Evolutionary conservation across 768 basidiomycete species (phyloP), one percentile per base, ranked within the genome.

Genomic region (Zangia roseola): DNA sequence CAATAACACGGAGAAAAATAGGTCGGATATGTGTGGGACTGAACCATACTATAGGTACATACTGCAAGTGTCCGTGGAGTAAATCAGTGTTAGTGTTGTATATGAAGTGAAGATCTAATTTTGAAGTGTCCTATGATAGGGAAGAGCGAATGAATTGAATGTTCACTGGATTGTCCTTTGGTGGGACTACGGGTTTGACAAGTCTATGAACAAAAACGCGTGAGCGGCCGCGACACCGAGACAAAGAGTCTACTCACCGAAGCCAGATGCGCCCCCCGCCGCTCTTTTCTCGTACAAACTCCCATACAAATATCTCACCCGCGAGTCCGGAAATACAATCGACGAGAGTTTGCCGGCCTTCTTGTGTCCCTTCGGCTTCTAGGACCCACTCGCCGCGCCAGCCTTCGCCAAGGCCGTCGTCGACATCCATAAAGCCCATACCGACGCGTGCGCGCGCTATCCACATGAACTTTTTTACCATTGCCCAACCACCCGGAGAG

Each of bases 351-450:
- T 79, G 73, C 38, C 77, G 71, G 6, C 84, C 86, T 61, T 88
- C 86, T 26, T 68, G 72, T 16, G 88, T 91, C 1, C 88, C 89
- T 45, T 88, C 86, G 1, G 80, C 83, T 65, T 91, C 86, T n/a
- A 91, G 71, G 13, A 88, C 70, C 88, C 89, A 90, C 54, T 90
- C 85, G 9, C 84, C 84, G 26, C 76, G 71, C 83, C 89, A 87
- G 6, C 82, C 84, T n/a, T 79, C 77, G 12, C 85, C 83, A 20
- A 85, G 69, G 26, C 67, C 75, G 17, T 67, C 67, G 40, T 64
- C 60, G 12, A 62, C 31, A 43, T 62, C 70, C 67, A 55, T 70
- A 61, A 63, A 68, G 54, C 61, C 62, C 65, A 58, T 59, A 28
- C 63, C 68, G 47, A 69, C 69, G 50, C 70, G 69, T 14, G 82